Evolutionary conservation across 2,329 filamentous ascomycete genomes (phyloP).

Genomic region (Sporothrix sp.): DNA sequence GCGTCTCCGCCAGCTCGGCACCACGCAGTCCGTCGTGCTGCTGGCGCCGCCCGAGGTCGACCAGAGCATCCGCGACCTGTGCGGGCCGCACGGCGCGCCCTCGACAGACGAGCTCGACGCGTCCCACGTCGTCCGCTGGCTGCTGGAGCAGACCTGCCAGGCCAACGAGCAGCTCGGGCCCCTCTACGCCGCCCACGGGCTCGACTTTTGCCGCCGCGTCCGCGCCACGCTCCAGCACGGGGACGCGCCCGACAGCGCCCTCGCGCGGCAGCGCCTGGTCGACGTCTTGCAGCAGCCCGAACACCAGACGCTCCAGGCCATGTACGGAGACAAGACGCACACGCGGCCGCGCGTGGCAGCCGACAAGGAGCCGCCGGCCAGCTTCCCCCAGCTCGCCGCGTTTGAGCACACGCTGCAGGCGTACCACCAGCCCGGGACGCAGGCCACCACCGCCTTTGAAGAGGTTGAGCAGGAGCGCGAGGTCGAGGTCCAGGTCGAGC

Average conservation of each 20-base stretch:
- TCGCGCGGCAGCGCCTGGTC: constrained; percentile 33
- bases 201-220: constrained; percentile 48
- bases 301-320: constrained; percentile 44
- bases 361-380: constrained; percentile 17
- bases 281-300: constrained; percentile 40
- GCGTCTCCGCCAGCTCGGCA: constrained; percentile 49
- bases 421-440: constrained; percentile 22
- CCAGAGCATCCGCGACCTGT: constrained; percentile 46
- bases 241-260: constrained; percentile 28
- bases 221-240: constrained; percentile 37
- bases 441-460: constrained; percentile 35
- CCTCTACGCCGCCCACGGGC: constrained; percentile 50
- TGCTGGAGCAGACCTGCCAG: constrained; percentile 53
- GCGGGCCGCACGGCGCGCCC: constrained; percentile 20
- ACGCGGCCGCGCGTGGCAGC: constrained; percentile 18
- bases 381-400: constrained; percentile 19
- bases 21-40: constrained; percentile 46
- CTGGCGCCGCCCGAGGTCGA: constrained; percentile 52
- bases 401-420: constrained; percentile 24
- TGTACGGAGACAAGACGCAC: constrained; percentile 35
- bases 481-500: constrained; percentile 48
- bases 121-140: constrained; percentile 39
- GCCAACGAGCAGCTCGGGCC: constrained; percentile 49
- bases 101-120: constrained; percentile 30
- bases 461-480: constrained; percentile 53